phyloP scores from a whole-genome alignment of 108 stramenopile genomes.

The Skeletonema menzelii region DNA sequence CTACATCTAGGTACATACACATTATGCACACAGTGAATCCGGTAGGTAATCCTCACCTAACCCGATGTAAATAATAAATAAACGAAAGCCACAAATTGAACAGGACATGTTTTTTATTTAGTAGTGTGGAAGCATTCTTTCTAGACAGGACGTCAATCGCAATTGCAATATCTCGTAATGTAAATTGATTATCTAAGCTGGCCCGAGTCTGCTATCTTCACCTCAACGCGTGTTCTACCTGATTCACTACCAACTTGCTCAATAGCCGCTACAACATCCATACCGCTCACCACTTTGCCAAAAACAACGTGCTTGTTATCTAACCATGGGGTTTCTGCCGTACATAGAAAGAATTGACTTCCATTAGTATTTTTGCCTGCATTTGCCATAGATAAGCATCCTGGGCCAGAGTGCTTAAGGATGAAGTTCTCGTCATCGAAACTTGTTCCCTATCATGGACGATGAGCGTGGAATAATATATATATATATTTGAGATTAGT shows the following conservation, averaged over 20 bases:
- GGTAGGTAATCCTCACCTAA: too few species aligned
- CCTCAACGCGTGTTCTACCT: constrained; percentile 82
- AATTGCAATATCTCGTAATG: neutral
- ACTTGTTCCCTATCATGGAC: constrained; percentile 73
- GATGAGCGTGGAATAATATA: neutral
- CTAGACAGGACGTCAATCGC: too few species aligned
- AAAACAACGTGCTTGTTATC: constrained; percentile 97
- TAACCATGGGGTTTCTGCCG: constrained; percentile 92
- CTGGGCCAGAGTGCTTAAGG: constrained; percentile 30
- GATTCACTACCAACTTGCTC: constrained; percentile 89
- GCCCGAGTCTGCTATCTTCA: constrained; percentile 80
- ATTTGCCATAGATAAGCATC: constrained; percentile 92
- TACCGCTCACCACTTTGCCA: constrained; percentile 87
- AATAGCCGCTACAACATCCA: constrained; percentile 90
- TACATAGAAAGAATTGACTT: constrained; percentile 93
- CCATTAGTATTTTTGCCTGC: constrained; percentile 96
- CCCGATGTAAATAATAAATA: neutral
- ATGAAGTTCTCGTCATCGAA: constrained; percentile 96
- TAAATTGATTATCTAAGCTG: constrained; percentile 60
- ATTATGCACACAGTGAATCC: neutral
- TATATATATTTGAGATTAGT: too few species aligned
- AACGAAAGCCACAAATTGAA: neutral
- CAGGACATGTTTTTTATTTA: neutral
- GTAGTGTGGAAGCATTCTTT: neutral
- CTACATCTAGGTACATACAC: neutral